Percentiles rank a stretch among this genome's conserved stretches.
Evolutionary conservation across 2,329 filamentous ascomycete species (phyloP).

Genomic region (Phialophora macrospora): DNA sequence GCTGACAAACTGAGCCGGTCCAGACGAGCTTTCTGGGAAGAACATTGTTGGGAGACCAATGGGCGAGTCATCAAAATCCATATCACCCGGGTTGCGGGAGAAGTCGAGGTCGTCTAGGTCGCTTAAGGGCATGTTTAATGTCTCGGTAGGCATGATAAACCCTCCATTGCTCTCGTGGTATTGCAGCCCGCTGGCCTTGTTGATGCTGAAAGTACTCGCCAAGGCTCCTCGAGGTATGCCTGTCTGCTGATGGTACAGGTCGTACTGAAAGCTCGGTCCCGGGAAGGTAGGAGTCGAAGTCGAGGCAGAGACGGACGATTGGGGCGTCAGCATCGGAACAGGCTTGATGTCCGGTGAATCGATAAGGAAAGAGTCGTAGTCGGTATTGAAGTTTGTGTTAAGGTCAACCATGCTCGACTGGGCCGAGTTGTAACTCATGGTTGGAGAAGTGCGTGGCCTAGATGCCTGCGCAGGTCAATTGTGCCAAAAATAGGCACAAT

Average conservation of each 20-base stretch:
- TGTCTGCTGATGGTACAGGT: conserved; percentile 93
- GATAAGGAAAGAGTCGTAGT: conserved; percentile 54
- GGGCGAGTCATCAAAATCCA: conserved; percentile 71
- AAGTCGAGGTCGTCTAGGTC: conserved; percentile 67
- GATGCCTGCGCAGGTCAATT: conserved; percentile 24
- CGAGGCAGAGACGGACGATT: conserved; percentile 46
- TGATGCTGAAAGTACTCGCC: conserved; percentile 78
- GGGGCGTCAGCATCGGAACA: conserved; percentile 45
- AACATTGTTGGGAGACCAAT: conserved; percentile 65
- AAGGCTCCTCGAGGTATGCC: conserved; percentile 85
- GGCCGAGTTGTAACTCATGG: conserved; percentile 20
- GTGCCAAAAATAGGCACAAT: conserved; percentile 32
- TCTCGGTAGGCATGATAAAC: conserved; percentile 50
- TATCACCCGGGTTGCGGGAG: conserved; percentile 61
- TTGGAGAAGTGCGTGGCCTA: conserved; percentile 28
- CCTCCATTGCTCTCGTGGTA: conserved; percentile 46
- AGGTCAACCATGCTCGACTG: conserved; percentile 38
- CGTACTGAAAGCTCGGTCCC: conserved; percentile 92
- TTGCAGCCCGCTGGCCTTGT: conserved; percentile 58
- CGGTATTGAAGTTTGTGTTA: conserved; percentile 49
- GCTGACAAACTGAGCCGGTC: conserved; percentile 67
- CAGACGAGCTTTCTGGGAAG: conserved; percentile 56
- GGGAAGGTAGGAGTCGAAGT: conserved; percentile 64
- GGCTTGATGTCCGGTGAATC: conserved; percentile 45
- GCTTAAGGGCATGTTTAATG: conserved; percentile 39